Conservation (phyloP, 441 rosid genomes). For the Euphorbia schlechtendalii region DNA sequence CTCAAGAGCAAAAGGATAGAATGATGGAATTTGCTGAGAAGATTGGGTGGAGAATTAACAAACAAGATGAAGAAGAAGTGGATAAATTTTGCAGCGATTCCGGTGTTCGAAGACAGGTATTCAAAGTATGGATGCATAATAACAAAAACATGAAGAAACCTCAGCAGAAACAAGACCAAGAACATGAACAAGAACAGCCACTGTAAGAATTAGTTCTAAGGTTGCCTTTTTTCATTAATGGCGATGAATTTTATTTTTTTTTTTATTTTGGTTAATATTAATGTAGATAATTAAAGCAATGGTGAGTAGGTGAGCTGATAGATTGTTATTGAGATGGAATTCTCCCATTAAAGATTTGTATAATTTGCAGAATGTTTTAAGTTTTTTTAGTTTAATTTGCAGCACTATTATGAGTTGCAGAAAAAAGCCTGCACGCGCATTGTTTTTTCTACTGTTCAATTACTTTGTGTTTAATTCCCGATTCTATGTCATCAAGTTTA, state of each 20-base stretch:
- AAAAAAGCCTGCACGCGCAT: no score
- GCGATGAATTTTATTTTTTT: not conserved
- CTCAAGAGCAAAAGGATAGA: conserved; percentile 72
- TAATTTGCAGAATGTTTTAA: conserved; percentile 4
- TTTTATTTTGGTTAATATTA: no score
- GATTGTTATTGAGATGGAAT: not conserved
- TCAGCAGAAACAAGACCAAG: conserved; percentile 15
- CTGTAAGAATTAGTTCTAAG: no score
- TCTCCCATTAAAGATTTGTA: conserved; percentile 12
- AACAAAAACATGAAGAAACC: conserved; percentile 73
- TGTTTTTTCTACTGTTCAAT: no score
- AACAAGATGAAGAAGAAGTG: conserved; percentile 67
- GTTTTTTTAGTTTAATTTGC: not conserved
- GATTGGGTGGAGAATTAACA: conserved; percentile 79
- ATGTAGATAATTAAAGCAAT: conserved; percentile 7
- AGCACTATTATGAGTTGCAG: conserved; percentile 3
- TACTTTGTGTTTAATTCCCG: no score
- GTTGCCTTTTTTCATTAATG: not conserved
- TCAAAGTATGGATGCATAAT: conserved; percentile 99
- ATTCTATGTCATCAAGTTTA: no score
- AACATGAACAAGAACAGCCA: conserved; percentile 9
- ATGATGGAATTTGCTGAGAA: conserved; percentile 91
- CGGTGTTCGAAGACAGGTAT: conserved; percentile 76
- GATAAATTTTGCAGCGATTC: conserved; percentile 61
- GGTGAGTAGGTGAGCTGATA: conserved; percentile 8